Percentiles rank a stretch among this genome's conserved stretches.
Conservation (phyloP, 441 rosid species). For the Adansonia rubrostipa region DNA sequence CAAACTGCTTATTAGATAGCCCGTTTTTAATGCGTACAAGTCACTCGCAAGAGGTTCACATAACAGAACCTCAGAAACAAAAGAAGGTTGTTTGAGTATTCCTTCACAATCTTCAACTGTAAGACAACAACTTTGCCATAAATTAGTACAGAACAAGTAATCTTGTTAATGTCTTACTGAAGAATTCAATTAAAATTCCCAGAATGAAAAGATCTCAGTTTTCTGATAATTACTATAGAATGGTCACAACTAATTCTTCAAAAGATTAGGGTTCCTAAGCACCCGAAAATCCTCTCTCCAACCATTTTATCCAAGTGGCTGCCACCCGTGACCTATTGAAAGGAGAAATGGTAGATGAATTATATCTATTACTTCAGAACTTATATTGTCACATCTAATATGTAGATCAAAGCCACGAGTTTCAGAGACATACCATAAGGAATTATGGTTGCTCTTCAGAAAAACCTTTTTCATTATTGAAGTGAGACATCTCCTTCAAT, state of each 20-base stretch:
- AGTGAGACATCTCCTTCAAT: constrained; percentile 65
- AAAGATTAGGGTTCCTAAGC: constrained; percentile 39
- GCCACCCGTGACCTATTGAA: constrained; percentile 54
- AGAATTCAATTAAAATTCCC: constrained; percentile 27
- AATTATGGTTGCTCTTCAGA: constrained; percentile 52
- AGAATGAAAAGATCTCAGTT: constrained; percentile 26
- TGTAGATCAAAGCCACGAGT: constrained; percentile 25
- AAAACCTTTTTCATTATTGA: constrained; percentile 51
- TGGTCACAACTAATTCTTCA: constrained; percentile 38
- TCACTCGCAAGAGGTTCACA: neutral
- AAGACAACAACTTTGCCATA: constrained; percentile 8
- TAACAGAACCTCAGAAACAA: constrained; percentile 15
- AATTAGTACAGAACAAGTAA: constrained; percentile 24
- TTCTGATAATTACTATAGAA: constrained; percentile 31
- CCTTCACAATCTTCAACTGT: neutral
- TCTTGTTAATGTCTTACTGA: constrained; percentile 25
- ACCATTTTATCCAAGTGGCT: constrained; percentile 53
- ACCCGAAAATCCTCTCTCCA: constrained; percentile 46
- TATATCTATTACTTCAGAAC: constrained; percentile 32
- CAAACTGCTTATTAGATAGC: constrained; percentile 10
- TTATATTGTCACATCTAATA: constrained; percentile 37
- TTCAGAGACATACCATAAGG: constrained; percentile 63
- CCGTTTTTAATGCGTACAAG: neutral
- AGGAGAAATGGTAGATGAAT: constrained; percentile 51
- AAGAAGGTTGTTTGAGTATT: neutral